Evolutionary conservation across 768 basidiomycete genomes (phyloP), one percentile per base, ranked within the genome.

Genomic region (Boletus subcaerulescens): DNA sequence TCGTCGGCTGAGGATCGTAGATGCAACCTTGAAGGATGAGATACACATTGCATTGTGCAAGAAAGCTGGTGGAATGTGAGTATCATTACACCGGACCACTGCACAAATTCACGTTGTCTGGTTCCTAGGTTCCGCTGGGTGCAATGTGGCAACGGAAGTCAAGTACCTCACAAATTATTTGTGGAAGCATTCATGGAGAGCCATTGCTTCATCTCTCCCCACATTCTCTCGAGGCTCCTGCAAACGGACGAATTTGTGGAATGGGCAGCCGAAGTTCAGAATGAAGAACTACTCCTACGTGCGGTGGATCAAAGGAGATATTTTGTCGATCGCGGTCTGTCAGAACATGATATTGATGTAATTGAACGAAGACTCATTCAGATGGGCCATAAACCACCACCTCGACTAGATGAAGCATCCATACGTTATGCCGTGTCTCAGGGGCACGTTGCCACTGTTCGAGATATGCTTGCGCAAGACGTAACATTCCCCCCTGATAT

Each of bases 101-200:
- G 26, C 8, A 26, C 26, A 7, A 26, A 26, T 26, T 26, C 26
- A 7, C 26, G 3, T 26, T 7, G 26, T 26, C 26, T 26, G 26
- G 26, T 26, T 26, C 26, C 26, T 26, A 57, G 55, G 60, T 60
- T 61, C 12, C 52, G 60, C 14, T 60, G 58, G 55, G 50, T 61
- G 0, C 52, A 60, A 22, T 61, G 60, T 29, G 13, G 17, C 1
- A 17, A 29, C 13, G 48, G 26, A 3, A 48, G 48, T 29, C 38
- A 24, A 14, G 36, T 48, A 2, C 48, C 48, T 6, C 10, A 40
- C 12, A 3, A 3, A 14, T 38, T 48, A 0, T 48, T 48, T 12
- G 12, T 17, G 29, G 3, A 1, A 7, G 24, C 12, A 12, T 12
- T 31, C 13, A 1, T 2, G 24, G 17, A 33, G 11, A 7, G 5